Conservation (phyloP, 2,329 filamentous ascomycete species). For the Cladosporium sp. region DNA sequence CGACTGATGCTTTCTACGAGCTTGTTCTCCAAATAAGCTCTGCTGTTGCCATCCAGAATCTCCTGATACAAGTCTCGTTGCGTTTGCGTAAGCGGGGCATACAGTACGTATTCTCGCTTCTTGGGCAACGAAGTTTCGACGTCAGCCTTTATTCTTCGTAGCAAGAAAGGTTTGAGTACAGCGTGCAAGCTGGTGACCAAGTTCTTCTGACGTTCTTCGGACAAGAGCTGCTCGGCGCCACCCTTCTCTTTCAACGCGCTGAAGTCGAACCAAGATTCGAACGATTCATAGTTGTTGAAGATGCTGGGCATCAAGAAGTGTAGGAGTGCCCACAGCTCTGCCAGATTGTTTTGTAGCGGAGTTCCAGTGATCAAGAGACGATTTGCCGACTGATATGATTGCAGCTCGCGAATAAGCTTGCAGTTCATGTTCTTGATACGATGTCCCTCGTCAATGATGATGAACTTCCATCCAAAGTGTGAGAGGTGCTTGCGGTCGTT, state of each 20-base stretch:
- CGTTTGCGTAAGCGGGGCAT: slow-evolving; percentile 85
- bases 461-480: slow-evolving; percentile 92
- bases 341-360: slow-evolving; percentile 90
- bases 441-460: slow-evolving; percentile 97
- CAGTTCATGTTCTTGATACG: slow-evolving; percentile 97
- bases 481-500: slow-evolving; percentile 79
- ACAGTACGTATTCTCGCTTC: slow-evolving; percentile 94
- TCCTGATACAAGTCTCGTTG: slow-evolving; percentile 89
- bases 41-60: slow-evolving; percentile 60
- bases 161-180: slow-evolving; percentile 85
- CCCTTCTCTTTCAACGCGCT: slow-evolving; percentile 84
- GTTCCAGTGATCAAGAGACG: slow-evolving; percentile 92
- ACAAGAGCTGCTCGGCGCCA: slow-evolving; percentile 74
- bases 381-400: slow-evolving; percentile 86
- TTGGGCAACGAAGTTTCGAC: slow-evolving; percentile 90
- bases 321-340: slow-evolving; percentile 90
- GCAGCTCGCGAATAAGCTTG: slow-evolving; percentile 82
- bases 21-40: slow-evolving; percentile 70
- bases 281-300: slow-evolving; percentile 89
- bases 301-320: slow-evolving; percentile 92
- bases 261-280: slow-evolving; percentile 97
- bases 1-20: slow-evolving; percentile 64
- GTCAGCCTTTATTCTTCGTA: slow-evolving; percentile 88
- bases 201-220: slow-evolving; percentile 74
- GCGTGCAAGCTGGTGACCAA: slow-evolving; percentile 87